A percentile compares a stretch with the other conserved stretches of the same genome.
Conservation (phyloP, 2,329 filamentous ascomycete species). For the Alternaria triticina region DNA sequence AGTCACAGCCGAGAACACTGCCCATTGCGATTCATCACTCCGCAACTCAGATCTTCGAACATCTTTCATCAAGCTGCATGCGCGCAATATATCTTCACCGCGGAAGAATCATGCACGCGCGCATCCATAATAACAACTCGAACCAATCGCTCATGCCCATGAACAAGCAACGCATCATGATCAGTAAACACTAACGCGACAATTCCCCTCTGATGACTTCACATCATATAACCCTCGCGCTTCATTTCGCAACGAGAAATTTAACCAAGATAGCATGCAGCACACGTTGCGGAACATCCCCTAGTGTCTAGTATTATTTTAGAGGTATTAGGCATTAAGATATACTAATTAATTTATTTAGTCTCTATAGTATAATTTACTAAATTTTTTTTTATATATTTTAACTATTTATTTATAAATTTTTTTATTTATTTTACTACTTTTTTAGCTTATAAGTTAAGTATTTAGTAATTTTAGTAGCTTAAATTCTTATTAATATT, state of each 20-base stretch:
- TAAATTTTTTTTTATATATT: no score
- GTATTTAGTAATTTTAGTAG: no score
- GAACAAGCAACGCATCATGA: slow-evolving; percentile 12
- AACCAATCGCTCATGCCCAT: not conserved
- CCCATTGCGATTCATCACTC: not conserved
- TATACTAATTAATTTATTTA: no score
- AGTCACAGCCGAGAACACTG: not conserved
- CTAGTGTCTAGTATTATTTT: no score
- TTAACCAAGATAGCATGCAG: not conserved
- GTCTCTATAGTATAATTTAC: no score
- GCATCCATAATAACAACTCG: not conserved
- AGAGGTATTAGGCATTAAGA: no score
- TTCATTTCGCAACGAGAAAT: not conserved
- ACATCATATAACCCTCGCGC: not conserved
- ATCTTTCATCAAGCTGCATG: not conserved
- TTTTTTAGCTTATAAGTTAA: no score
- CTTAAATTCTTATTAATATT: no score
- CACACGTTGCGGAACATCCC: no score
- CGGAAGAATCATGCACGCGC: not conserved
- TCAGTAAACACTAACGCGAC: slow-evolving; percentile 5
- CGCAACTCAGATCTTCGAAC: not conserved
- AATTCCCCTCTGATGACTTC: not conserved
- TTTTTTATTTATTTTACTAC: no score
- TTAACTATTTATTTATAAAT: no score
- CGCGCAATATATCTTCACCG: not conserved